Base-by-base conservation (phyloP, 2,329 filamentous ascomycete species). In the Aspergillus caelatus region DNA sequence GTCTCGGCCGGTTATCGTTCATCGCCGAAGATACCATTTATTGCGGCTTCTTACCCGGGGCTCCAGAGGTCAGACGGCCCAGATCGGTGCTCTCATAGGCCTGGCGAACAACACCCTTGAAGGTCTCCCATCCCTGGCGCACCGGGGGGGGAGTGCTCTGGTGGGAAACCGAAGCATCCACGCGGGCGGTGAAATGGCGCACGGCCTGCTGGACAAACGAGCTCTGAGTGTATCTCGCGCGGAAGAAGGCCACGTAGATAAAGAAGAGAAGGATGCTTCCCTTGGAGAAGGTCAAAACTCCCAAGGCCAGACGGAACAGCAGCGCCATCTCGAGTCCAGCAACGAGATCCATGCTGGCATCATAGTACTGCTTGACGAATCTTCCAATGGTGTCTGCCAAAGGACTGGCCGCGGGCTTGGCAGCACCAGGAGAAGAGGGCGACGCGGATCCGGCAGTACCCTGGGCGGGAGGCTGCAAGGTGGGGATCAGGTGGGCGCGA, bases 301-400 rank as follows among this genome's bases (percentile, higher is more conserved):
- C 90, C 60, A 93, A 81, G 56, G 96, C 75, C 61, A 99, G 83
- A 74, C 95, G 93, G 79, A 91, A 83, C 89, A 94, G 96, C 64
- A 98, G 88, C 46, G 87, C 81, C 70, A 98, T 92, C 83, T 99
- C 95, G 63, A 99, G 91, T 54, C 85, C 83, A 43, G 94, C 91
- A 36, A 99, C 95, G 65, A 98, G 84, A 62, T 91, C 92, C 95
- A 99, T 99, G 80, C 93, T 96, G 65, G 88, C 83, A 78, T 99
- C 95, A 77, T 99, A 99, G 87, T 98, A 97, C 78, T 93, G 88
- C 88, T 98, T 98, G 79, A 99, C 93, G 74, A 99, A 99, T 73
- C 86, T 86, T 71, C 93, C 93, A 78, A 99, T 97, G 70, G 85
- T 87, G 66, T 97, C 93, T 60, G 91, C 89, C 62, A 93, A 80